Base-by-base conservation (phyloP, 805 yeast genomes). In the Candida piceae region DNA sequence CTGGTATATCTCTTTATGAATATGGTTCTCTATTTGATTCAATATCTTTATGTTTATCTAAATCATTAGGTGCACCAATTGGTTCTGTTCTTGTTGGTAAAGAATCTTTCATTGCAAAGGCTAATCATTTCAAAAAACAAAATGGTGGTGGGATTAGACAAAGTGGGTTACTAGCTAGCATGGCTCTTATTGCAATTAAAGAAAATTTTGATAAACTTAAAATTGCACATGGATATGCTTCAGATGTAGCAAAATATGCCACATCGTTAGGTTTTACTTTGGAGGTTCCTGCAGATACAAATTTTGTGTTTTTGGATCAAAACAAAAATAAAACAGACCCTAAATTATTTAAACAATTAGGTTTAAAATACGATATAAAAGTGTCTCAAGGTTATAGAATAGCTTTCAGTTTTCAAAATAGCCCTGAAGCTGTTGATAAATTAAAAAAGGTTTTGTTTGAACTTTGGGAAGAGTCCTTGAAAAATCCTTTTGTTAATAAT, bases 81-180 rank as follows among this genome's bases (percentile, higher is more conserved):
- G 97, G 97, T 7, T 82, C 95, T 12, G 76, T 88, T 5, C 68
- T 89, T 30, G 96, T 87, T 27, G 93, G 95, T 27, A 63, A 67
- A 31, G 52, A 57, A 27, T 63, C 65, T 34, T 70, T 78, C 49
- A 80, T 87, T 44, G 63, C 67, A 49, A 79, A 76, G 53, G 86
- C 93, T 29, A 80, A 78, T 57, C 95, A 88, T 63, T 83, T 88
- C 66, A 82, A 84, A 49, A 89, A 89, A 54, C 96, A 89, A 64
- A 76, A 77, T 46, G 97, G 97, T 55, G 96, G 96, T 49, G 96
- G 96, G 46, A 77, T 89, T 34, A 73, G 97, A 57, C 97, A 89
- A 64, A 70, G 83, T 26, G 97, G 97, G 39, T 63, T 85, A 62
- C 69, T 89, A 51, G 68, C 90, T 5, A 69, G 76, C 37, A 88